Evolutionary conservation across 2,329 filamentous ascomycete species (phyloP).

Genomic region (Daldinia sp.): DNA sequence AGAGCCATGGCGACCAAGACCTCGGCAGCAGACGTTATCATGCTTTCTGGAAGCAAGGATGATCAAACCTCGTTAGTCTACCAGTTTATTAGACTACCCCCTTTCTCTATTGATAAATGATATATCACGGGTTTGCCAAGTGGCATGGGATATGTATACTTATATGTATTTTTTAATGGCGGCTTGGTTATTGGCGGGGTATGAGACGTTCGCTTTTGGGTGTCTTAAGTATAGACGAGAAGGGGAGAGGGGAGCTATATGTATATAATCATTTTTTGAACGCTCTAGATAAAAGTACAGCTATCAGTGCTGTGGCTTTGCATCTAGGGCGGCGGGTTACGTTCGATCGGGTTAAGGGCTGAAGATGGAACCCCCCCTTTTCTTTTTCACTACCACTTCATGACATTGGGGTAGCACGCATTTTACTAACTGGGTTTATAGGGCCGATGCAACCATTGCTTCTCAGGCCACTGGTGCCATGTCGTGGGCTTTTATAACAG

Average conservation of each 20-base stretch:
- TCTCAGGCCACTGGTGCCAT: slow-evolving; percentile 95
- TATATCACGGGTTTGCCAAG: slow-evolving; percentile 15
- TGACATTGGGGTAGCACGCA: not conserved
- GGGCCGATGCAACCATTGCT: slow-evolving; percentile 88
- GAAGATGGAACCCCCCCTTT: not conserved
- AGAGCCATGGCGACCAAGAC: slow-evolving; percentile 90
- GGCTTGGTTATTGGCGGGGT: slow-evolving; percentile 5
- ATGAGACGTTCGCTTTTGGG: slow-evolving; percentile 2
- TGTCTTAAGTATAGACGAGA: slow-evolving; percentile 20
- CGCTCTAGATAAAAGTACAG: slow-evolving; percentile 59
- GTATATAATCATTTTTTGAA: slow-evolving; percentile 44
- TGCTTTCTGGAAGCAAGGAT: slow-evolving; percentile 98
- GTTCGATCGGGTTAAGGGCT: slow-evolving; percentile 52
- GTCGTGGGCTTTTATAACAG: slow-evolving; percentile 96
- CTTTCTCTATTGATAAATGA: slow-evolving; percentile 8
- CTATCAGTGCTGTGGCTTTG: slow-evolving; percentile 54
- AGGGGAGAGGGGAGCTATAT: slow-evolving; percentile 19
- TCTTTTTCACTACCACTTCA: slow-evolving; percentile 9
- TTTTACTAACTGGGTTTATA: slow-evolving; percentile 55
- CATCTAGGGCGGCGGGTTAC: slow-evolving; percentile 61
- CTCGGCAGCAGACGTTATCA: slow-evolving; percentile 93
- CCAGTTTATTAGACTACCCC: slow-evolving; percentile 46
- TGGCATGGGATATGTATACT: slow-evolving; percentile 26
- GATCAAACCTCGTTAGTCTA: slow-evolving; percentile 84
- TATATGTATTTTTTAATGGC: slow-evolving; percentile 17